phyloP scores from a whole-genome alignment of 2,329 filamentous ascomycete species.

The Xylariaceae sp. region DNA sequence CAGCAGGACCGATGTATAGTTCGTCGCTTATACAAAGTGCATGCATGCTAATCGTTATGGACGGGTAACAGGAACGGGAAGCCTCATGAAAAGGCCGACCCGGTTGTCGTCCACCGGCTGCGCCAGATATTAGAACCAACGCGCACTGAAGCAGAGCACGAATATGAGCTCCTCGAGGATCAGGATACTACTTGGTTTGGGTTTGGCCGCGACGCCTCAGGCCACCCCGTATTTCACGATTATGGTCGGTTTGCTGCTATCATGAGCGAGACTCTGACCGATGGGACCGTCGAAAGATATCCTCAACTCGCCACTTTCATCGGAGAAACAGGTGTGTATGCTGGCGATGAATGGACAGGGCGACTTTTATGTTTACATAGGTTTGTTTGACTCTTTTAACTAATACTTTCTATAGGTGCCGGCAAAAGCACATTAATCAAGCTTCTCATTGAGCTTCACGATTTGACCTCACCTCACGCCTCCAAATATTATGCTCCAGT shows the following conservation, averaged over 20 bases:
- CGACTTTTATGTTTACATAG: not conserved
- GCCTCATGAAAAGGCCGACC: slow-evolving; percentile 38
- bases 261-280: slow-evolving; percentile 39
- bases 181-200: slow-evolving; percentile 40
- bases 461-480: slow-evolving; percentile 30
- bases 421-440: slow-evolving; percentile 56
- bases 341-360: not conserved
- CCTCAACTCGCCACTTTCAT: slow-evolving; percentile 48
- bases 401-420: slow-evolving; percentile 36
- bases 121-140: slow-evolving; percentile 38
- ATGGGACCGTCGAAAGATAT: slow-evolving; percentile 35
- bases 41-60: slow-evolving; percentile 20
- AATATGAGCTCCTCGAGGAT: slow-evolving; percentile 37
- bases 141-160: slow-evolving; percentile 37
- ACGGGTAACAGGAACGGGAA: slow-evolving; percentile 36
- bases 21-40: not conserved
- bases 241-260: slow-evolving; percentile 47
- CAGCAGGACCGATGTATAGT: not conserved
- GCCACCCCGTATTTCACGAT: slow-evolving; percentile 35
- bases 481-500: slow-evolving; percentile 46
- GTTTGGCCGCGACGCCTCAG: slow-evolving; percentile 36
- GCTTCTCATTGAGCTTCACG: slow-evolving; percentile 46
- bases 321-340: slow-evolving; percentile 41
- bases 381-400: not conserved
- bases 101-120: slow-evolving; percentile 34